phyloP scores from a whole-genome alignment of 768 basidiomycete species.

The Chlorophyllum brunneum region DNA sequence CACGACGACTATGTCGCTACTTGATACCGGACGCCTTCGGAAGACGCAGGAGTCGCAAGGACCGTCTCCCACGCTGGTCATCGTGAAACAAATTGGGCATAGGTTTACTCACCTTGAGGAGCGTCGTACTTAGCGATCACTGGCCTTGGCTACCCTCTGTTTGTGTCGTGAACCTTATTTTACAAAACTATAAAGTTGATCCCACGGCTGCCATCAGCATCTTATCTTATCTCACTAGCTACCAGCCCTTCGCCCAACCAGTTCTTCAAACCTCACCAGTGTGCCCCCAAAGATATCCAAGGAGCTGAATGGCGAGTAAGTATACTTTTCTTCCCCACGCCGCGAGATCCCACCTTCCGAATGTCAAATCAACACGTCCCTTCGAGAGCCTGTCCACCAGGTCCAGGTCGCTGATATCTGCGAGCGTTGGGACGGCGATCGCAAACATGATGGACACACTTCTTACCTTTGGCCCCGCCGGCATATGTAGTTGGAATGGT shows the following conservation, averaged over 20 bases:
- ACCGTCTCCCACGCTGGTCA: not conserved
- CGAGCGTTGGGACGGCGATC: not conserved
- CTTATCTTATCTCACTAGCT: slow-evolving; percentile 24
- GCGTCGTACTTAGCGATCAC: slow-evolving; percentile 37
- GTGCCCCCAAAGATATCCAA: slow-evolving; percentile 72
- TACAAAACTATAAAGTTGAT: slow-evolving; percentile 38
- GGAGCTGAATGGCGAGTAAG: slow-evolving; percentile 26
- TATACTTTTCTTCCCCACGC: not conserved
- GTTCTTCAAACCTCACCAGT: slow-evolving; percentile 56
- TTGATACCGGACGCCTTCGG: not conserved
- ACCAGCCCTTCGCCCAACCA: slow-evolving; percentile 32
- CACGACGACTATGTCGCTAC: not conserved
- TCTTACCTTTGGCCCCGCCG: slow-evolving; percentile 85
- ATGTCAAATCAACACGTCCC: slow-evolving; percentile 86
- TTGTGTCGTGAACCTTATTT: slow-evolving; percentile 43
- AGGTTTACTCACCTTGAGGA: slow-evolving; percentile 38
- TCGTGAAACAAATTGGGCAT: slow-evolving; percentile 16
- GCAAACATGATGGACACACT: not conserved
- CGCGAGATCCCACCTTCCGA: slow-evolving; percentile 56
- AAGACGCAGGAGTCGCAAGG: not conserved
- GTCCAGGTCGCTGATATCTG: slow-evolving; percentile 78
- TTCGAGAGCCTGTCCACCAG: slow-evolving; percentile 75
- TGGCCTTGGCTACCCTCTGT: slow-evolving; percentile 23
- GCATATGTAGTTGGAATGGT: slow-evolving; percentile 93
- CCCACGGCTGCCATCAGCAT: slow-evolving; percentile 28